Evolutionary conservation across 495 filamentous ascomycete genomes (phyloP).

Genomic region (Aspergillus funiculosus): DNA sequence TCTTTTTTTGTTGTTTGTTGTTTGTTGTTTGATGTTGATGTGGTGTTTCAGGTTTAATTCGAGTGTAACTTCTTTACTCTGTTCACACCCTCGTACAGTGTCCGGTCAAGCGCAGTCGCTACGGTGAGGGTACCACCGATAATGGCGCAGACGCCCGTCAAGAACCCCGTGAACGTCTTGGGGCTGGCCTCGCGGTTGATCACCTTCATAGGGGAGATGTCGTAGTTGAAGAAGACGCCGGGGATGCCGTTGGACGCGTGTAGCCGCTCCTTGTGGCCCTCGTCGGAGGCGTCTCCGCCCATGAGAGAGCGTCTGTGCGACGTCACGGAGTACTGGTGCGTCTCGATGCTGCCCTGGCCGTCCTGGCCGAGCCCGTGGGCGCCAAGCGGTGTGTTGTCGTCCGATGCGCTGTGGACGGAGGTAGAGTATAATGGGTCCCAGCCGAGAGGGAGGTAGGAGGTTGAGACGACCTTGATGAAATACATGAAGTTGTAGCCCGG

Average conservation of each 20-base stretch:
- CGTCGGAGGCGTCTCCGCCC: constrained; percentile 74
- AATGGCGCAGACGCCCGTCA: constrained; percentile 90
- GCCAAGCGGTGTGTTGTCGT: constrained; percentile 54
- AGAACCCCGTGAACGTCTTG: constrained; percentile 83
- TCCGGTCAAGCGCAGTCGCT: constrained; percentile 86
- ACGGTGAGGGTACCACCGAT: constrained; percentile 95
- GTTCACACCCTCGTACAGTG: constrained; percentile 79
- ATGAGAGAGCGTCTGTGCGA: constrained; percentile 81
- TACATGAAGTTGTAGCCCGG: constrained; percentile 96
- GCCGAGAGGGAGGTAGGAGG: constrained; percentile 85
- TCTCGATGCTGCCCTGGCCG: constrained; percentile 77
- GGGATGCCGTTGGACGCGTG: constrained; percentile 90
- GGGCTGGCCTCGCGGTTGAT: constrained; percentile 88
- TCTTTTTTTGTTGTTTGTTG: neutral
- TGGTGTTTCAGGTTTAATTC: too few species aligned
- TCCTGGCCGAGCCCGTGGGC: constrained; percentile 51
- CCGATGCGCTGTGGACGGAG: constrained; percentile 41
- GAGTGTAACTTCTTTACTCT: constrained; percentile 81
- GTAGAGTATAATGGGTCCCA: constrained; percentile 55
- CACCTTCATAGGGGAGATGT: constrained; percentile 99
- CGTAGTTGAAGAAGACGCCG: constrained; percentile 97
- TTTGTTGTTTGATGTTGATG: neutral
- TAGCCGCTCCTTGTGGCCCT: constrained; percentile 83
- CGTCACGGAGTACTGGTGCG: constrained; percentile 96
- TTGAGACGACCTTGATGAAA: constrained; percentile 96